Evolutionary conservation across 768 basidiomycete genomes (phyloP).

Genomic region (Lentinula sp.): DNA sequence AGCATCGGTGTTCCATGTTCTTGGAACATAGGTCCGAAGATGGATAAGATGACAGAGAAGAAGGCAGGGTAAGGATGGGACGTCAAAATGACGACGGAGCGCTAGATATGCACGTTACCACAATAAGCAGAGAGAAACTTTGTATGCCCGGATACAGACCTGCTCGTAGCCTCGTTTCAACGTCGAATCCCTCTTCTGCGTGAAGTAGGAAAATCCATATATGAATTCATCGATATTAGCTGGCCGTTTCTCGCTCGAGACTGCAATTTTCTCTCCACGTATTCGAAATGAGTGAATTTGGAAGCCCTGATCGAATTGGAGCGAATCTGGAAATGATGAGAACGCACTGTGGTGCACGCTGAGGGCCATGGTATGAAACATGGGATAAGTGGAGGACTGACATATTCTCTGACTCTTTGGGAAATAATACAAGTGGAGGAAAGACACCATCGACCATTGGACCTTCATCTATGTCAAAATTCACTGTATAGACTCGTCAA

Average conservation of each 20-base stretch:
- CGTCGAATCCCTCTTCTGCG: slow-evolving; percentile 55
- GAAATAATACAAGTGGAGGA: slow-evolving; percentile 58
- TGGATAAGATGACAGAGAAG: slow-evolving; percentile 60
- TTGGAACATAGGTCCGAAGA: slow-evolving; percentile 72
- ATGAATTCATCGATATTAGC: slow-evolving; percentile 56
- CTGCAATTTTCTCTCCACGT: slow-evolving; percentile 37
- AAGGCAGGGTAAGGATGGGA: slow-evolving; percentile 79
- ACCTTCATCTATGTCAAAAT: slow-evolving; percentile 86
- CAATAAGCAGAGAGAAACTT: slow-evolving; percentile 2
- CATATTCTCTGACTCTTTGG: slow-evolving; percentile 79
- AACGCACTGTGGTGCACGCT: slow-evolving; percentile 57
- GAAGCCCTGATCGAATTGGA: slow-evolving; percentile 78
- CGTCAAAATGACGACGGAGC: slow-evolving; percentile 77
- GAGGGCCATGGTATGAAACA: slow-evolving; percentile 1
- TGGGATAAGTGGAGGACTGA: slow-evolving; percentile 28
- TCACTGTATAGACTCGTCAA: slow-evolving; percentile 39
- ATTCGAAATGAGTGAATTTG: slow-evolving; percentile 86
- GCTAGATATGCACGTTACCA: slow-evolving; percentile 32
- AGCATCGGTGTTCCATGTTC: slow-evolving; percentile 74
- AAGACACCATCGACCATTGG: slow-evolving; percentile 71
- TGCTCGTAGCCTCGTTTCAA: slow-evolving; percentile 80
- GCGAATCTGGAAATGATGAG: slow-evolving; percentile 86
- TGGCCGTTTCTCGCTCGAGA: slow-evolving; percentile 25
- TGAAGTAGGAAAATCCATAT: slow-evolving; percentile 76
- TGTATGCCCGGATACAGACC: slow-evolving; percentile 27